phyloP scores from a whole-genome alignment of 352 stramenopile species.

The Vaucheria bursata region DNA sequence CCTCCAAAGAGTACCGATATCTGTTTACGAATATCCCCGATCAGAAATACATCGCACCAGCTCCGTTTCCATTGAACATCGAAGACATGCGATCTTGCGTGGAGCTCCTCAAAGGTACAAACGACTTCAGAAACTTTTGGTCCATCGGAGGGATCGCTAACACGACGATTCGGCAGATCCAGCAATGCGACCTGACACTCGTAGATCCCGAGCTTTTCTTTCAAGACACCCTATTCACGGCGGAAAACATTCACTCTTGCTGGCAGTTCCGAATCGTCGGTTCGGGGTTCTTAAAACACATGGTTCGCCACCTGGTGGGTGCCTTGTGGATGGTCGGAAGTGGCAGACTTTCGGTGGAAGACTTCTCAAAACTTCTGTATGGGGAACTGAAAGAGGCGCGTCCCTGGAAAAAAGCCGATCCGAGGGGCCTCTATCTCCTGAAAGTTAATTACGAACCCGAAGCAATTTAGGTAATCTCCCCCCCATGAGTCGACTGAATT shows the following conservation, averaged over 20 bases:
- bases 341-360: not conserved
- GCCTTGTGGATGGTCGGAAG: not conserved
- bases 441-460: slow-evolving; percentile 3
- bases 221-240: not conserved
- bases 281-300: not conserved
- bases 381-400: not conserved
- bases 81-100: not conserved
- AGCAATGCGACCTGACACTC: not conserved
- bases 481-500: slow-evolving; percentile 3
- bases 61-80: not conserved
- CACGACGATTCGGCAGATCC: not conserved
- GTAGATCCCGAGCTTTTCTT: not conserved
- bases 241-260: not conserved
- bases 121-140: slow-evolving; percentile 2
- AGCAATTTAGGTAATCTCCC: too few species aligned
- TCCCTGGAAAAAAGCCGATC: not conserved
- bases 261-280: not conserved
- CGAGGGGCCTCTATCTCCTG: not conserved
- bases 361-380: not conserved
- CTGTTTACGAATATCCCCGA: not conserved
- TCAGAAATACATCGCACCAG: not conserved
- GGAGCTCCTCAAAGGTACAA: not conserved
- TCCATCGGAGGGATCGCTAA: not conserved
- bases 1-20: not conserved
- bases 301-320: not conserved